Percentiles rank a stretch among this genome's conserved stretches.
These are phyloP conservation scores for Microthlaspi erraticum DNA, from an alignment of 345 rosid species.

Conservation along the genomic window DNA sequence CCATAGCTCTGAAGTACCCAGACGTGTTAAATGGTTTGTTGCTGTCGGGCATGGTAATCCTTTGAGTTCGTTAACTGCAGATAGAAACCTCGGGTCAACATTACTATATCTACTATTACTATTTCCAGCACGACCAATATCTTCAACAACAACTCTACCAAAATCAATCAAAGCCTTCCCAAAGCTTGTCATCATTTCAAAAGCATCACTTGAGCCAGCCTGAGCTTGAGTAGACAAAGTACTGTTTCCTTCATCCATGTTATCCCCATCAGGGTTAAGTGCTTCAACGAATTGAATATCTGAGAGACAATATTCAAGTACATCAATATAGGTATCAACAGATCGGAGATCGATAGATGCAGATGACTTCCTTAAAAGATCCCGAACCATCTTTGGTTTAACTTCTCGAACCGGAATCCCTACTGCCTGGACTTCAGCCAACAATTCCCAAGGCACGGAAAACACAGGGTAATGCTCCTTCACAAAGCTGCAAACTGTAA, in stretches of 20 bases:
- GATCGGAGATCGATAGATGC: constrained; percentile 77
- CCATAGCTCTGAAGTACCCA: constrained; percentile 83
- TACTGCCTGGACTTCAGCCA: constrained; percentile 80
- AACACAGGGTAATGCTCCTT: constrained; percentile 94
- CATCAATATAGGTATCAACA: constrained; percentile 86
- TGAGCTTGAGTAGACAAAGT: constrained; percentile 54
- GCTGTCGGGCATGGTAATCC: constrained; percentile 91
- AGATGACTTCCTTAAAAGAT: constrained; percentile 69
- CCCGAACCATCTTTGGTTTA: constrained; percentile 94
- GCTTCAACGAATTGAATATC: constrained; percentile 65
- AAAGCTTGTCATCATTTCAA: constrained; percentile 91
- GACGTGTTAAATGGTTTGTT: constrained; percentile 63
- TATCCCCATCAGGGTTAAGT: constrained; percentile 44
- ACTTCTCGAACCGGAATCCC: constrained; percentile 77
- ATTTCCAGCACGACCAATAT: constrained; percentile 78
- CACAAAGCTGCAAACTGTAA: constrained; percentile 93
- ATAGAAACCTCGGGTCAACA: constrained; percentile 56
- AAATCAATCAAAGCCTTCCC: constrained; percentile 93
- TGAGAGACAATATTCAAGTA: constrained; percentile 88
- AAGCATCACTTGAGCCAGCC: constrained; percentile 85
- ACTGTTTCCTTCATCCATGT: constrained; percentile 48
- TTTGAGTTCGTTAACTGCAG: constrained; percentile 64
- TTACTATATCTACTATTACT: constrained; percentile 45
- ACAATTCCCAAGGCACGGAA: constrained; percentile 92
- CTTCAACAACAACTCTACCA: constrained; percentile 91